Conservation (phyloP, 2,329 filamentous ascomycete species). For the Paraphoma sp. region DNA sequence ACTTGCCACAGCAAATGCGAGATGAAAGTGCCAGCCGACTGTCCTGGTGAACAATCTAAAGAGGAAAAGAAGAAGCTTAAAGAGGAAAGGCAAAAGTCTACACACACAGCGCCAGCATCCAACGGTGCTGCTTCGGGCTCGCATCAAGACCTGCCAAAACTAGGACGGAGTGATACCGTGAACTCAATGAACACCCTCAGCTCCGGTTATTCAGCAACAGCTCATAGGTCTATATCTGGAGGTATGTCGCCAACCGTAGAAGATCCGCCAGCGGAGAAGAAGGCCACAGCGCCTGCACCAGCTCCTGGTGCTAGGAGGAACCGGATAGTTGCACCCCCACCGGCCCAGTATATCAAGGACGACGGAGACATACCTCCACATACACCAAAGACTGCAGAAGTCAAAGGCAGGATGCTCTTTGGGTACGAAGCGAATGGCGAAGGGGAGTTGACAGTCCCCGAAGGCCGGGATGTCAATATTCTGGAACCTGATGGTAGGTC, state of each 20-base stretch:
- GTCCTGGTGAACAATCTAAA: slow-evolving; percentile 90
- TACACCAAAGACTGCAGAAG: slow-evolving; percentile 55
- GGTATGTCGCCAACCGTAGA: slow-evolving; percentile 60
- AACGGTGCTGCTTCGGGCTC: slow-evolving; percentile 56
- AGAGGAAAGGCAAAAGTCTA: slow-evolving; percentile 78
- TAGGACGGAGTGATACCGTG: slow-evolving; percentile 86
- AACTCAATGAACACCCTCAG: slow-evolving; percentile 76
- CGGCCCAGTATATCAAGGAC: slow-evolving; percentile 77
- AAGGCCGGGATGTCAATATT: slow-evolving; percentile 78
- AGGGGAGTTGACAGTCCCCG: slow-evolving; percentile 80
- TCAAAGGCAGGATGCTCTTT: slow-evolving; percentile 88
- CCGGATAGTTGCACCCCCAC: slow-evolving; percentile 86
- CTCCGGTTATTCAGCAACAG: slow-evolving; percentile 84
- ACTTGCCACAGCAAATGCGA: slow-evolving; percentile 99
- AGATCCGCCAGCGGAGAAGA: slow-evolving; percentile 48
- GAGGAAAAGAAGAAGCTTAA: slow-evolving; percentile 97
- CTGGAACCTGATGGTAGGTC: slow-evolving; percentile 86
- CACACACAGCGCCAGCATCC: slow-evolving; percentile 62
- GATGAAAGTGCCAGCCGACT: slow-evolving; percentile 97
- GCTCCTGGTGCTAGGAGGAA: slow-evolving; percentile 58
- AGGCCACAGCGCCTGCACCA: slow-evolving; percentile 29
- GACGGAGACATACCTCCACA: slow-evolving; percentile 55
- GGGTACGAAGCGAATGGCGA: slow-evolving; percentile 79
- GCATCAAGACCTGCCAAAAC: slow-evolving; percentile 68
- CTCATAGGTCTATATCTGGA: slow-evolving; percentile 76